These are phyloP conservation scores for Suillus clintonianus DNA, from an alignment of 768 basidiomycete genomes.

Conservation along the genomic window DNA sequence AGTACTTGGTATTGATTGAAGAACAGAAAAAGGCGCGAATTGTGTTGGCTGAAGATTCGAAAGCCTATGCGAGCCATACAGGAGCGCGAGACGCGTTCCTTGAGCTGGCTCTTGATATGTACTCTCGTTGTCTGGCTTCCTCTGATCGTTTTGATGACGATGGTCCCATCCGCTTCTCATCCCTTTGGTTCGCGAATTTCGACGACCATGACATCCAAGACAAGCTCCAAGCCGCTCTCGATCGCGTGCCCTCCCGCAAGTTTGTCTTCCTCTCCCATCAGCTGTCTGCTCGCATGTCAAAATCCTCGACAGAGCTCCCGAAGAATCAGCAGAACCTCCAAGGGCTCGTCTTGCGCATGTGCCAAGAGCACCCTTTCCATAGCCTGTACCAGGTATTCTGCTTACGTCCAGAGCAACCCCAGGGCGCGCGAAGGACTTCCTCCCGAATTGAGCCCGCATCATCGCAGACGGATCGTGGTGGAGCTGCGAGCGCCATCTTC, in stretches of 20 bases:
- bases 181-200: slow-evolving; percentile 92
- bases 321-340: slow-evolving; percentile 63
- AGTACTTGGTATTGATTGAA: slow-evolving; percentile 33
- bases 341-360: slow-evolving; percentile 70
- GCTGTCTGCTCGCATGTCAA: slow-evolving; percentile 84
- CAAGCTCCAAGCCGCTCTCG: slow-evolving; percentile 47
- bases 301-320: slow-evolving; percentile 29
- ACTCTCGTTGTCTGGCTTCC: slow-evolving; percentile 68
- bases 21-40: slow-evolving; percentile 46
- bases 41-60: slow-evolving; percentile 56
- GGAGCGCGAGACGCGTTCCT: slow-evolving; percentile 63
- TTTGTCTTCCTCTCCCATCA: slow-evolving; percentile 94
- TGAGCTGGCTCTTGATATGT: slow-evolving; percentile 79
- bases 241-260: slow-evolving; percentile 78
- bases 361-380: slow-evolving; percentile 91
- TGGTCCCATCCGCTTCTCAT: slow-evolving; percentile 77
- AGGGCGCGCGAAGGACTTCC: slow-evolving; percentile 44
- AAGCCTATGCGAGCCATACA: slow-evolving; percentile 41
- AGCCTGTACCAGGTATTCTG: slow-evolving; percentile 88
- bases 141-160: slow-evolving; percentile 79
- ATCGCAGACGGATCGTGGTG: slow-evolving; percentile 58
- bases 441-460: slow-evolving; percentile 41
- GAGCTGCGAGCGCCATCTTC: slow-evolving; percentile 67
- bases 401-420: slow-evolving; percentile 43
- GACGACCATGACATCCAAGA: slow-evolving; percentile 52